Evolutionary conservation across 192 early-diverging fungal species (phyloP).

Genomic region (Fimicolochytrium jonesii): DNA sequence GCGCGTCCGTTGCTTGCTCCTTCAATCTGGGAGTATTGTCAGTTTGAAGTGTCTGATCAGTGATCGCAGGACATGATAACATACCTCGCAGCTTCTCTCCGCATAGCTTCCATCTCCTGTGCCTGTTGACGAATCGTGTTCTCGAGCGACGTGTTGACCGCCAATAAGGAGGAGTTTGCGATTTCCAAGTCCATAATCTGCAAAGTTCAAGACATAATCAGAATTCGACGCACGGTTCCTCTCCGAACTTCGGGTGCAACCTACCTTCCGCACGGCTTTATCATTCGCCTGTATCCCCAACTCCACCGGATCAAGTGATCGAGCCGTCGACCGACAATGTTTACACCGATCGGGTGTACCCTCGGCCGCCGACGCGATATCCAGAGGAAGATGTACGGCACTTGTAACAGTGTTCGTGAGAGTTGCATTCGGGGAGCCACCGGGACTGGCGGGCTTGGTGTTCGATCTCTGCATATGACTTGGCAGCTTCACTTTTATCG

Average conservation of each 20-base stretch:
- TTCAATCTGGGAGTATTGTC: too few species aligned
- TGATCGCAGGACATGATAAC: too few species aligned
- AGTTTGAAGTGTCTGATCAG: too few species aligned
- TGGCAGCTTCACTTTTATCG: constrained; percentile 16
- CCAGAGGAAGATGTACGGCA: background rate
- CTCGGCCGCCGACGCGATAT: constrained; percentile 7
- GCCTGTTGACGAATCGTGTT: constrained; percentile 48
- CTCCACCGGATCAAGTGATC: constrained; percentile 8
- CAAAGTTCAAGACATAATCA: background rate
- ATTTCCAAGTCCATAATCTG: constrained; percentile 55
- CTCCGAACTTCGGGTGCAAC: background rate
- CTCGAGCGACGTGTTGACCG: constrained; percentile 47
- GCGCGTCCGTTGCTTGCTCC: background rate
- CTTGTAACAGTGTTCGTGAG: background rate
- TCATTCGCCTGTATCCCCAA: constrained; percentile 41
- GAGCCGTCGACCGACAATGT: background rate
- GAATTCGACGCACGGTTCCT: background rate
- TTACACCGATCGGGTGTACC: background rate
- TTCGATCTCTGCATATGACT: too few species aligned
- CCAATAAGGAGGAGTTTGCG: constrained; percentile 42
- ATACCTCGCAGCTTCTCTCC: constrained; percentile 18
- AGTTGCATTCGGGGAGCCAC: background rate
- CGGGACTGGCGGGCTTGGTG: too few species aligned
- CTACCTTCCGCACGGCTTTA: constrained; percentile 38
- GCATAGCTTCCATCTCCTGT: constrained; percentile 34